Conservation (phyloP, 1,284 basidiomycete genomes). For the Sporisorium exsertum region DNA sequence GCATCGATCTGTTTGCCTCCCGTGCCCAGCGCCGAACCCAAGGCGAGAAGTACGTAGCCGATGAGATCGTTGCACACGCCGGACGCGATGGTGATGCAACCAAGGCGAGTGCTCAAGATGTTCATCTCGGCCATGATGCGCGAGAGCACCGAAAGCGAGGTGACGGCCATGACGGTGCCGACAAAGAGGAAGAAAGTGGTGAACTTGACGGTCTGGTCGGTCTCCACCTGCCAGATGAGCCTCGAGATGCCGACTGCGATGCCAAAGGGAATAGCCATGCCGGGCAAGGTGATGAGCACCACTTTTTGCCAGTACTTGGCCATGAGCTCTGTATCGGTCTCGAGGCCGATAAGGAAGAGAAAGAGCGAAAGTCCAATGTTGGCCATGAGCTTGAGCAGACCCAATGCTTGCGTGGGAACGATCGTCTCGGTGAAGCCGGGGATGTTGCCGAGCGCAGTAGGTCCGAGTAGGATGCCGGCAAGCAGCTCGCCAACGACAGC, state of each 20-base stretch:
- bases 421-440: slow-evolving; percentile 53
- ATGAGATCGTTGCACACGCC: slow-evolving; percentile 59
- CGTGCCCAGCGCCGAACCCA: slow-evolving; percentile 40
- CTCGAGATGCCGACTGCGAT: slow-evolving; percentile 55
- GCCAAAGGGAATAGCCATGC: slow-evolving; percentile 59
- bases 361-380: slow-evolving; percentile 53
- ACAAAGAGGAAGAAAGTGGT: slow-evolving; percentile 62
- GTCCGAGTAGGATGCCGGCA: slow-evolving; percentile 53
- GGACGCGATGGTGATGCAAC: slow-evolving; percentile 52
- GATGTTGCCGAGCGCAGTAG: slow-evolving; percentile 53
- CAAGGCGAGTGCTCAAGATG: slow-evolving; percentile 53
- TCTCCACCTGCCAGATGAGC: slow-evolving; percentile 48
- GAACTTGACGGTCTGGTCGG: slow-evolving; percentile 50
- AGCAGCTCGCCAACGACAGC: slow-evolving; percentile 54
- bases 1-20: slow-evolving; percentile 53
- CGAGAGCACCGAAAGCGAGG: slow-evolving; percentile 48
- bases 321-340: slow-evolving; percentile 61
- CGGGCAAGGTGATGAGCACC: slow-evolving; percentile 51
- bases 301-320: slow-evolving; percentile 54
- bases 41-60: slow-evolving; percentile 54
- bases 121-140: slow-evolving; percentile 58
- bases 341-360: slow-evolving; percentile 57
- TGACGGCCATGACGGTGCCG: slow-evolving; percentile 61
- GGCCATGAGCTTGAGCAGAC: slow-evolving; percentile 50
- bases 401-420: slow-evolving; percentile 34